Conservation (phyloP, 352 stramenopile genomes). For the Phytopythium litorale region DNA sequence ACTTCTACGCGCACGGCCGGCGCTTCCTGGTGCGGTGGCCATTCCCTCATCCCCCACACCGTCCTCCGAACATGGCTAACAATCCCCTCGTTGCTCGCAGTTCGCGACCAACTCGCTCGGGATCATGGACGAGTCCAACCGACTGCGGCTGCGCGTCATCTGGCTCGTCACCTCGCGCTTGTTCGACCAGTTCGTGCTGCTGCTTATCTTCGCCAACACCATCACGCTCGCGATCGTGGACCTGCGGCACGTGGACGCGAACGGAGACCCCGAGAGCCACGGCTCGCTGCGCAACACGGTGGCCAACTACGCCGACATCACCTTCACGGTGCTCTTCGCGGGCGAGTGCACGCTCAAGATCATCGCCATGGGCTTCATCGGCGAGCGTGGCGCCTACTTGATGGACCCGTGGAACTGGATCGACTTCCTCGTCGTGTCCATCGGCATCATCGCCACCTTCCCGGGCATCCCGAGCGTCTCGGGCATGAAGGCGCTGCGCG, state of each 20-base stretch:
- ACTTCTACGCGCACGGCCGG: slow-evolving; percentile 53
- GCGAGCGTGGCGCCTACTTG: slow-evolving; percentile 62
- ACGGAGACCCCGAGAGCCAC: slow-evolving; percentile 27
- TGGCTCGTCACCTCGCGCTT: slow-evolving; percentile 43
- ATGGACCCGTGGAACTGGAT: slow-evolving; percentile 88
- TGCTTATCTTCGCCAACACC: slow-evolving; percentile 77
- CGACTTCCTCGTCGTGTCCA: slow-evolving; percentile 85
- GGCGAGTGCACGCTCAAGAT: slow-evolving; percentile 88
- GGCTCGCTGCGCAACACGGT: slow-evolving; percentile 44
- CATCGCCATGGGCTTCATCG: slow-evolving; percentile 73
- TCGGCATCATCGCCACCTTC: slow-evolving; percentile 44
- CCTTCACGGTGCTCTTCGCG: slow-evolving; percentile 69
- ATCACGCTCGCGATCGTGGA: slow-evolving; percentile 74
- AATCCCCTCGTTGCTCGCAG: slow-evolving; percentile 4
- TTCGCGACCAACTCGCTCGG: slow-evolving; percentile 52
- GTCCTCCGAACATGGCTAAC: neutral
- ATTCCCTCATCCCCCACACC: neutral
- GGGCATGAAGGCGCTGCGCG: slow-evolving; percentile 30
- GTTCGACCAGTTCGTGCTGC: slow-evolving; percentile 75
- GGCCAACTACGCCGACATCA: slow-evolving; percentile 37
- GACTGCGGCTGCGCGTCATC: slow-evolving; percentile 35
- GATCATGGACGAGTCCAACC: slow-evolving; percentile 42
- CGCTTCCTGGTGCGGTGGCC: slow-evolving; percentile 31
- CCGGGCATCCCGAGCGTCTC: slow-evolving; percentile 42
- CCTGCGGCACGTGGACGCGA: slow-evolving; percentile 33